Evolutionary conservation across 768 basidiomycete species (phyloP).

Genomic region (Phylloporus sp.): DNA sequence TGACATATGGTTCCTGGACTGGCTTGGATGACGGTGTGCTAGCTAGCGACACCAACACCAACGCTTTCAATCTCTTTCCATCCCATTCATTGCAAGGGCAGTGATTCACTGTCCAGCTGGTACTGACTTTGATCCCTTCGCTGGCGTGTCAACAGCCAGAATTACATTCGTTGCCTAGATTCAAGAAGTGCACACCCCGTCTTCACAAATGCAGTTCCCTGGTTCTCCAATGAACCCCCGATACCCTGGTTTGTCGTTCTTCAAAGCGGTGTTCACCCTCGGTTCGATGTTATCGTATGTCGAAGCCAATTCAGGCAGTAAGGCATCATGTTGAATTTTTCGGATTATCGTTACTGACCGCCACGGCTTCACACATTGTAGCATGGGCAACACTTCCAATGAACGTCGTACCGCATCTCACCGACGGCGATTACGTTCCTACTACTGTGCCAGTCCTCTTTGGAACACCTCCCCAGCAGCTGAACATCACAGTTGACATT

Average conservation of each 20-base stretch:
- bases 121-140: too few species aligned
- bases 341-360: background rate
- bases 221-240: background rate
- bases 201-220: too few species aligned
- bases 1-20: too few species aligned
- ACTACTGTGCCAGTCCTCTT: conserved; percentile 17
- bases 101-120: too few species aligned
- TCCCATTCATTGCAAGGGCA: too few species aligned
- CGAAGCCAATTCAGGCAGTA: conserved; percentile 14
- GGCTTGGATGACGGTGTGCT: too few species aligned
- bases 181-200: too few species aligned
- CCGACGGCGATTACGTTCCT: conserved; percentile 8
- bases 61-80: too few species aligned
- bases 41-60: too few species aligned
- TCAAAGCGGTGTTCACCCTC: background rate
- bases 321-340: background rate
- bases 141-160: too few species aligned
- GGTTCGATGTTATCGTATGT: conserved; percentile 5
- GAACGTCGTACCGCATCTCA: conserved; percentile 16
- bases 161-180: too few species aligned
- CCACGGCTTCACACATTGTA: conserved; percentile 1
- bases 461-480: conserved; percentile 26
- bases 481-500: conserved; percentile 23
- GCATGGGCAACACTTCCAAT: conserved; percentile 26
- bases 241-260: background rate